These are phyloP conservation scores for Fusarium armeniacum DNA, from an alignment of 2,329 filamentous ascomycete species.

Conservation along the genomic window DNA sequence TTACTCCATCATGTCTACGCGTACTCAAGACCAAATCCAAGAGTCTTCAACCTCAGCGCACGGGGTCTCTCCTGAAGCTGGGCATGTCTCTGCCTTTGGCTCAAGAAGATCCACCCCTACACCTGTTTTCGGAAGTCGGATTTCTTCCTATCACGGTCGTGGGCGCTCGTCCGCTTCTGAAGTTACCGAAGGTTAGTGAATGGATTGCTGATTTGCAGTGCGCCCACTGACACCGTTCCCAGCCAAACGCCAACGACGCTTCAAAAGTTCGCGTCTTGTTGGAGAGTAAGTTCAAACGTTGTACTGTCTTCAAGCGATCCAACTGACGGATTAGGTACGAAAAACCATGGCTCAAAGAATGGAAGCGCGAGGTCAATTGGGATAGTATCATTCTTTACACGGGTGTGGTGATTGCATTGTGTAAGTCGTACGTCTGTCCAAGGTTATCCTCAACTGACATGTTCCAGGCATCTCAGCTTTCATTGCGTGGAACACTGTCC, in stretches of 20 bases:
- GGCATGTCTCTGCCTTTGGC: not conserved
- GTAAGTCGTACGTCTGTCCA: not conserved
- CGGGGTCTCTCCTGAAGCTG: not conserved
- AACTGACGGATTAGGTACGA: not conserved
- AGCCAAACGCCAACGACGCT: not conserved
- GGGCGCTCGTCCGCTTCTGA: not conserved
- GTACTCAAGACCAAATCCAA: not conserved
- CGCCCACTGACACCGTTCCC: not conserved
- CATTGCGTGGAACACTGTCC: not conserved
- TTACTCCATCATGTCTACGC: not conserved
- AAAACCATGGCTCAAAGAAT: not conserved
- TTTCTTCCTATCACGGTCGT: not conserved
- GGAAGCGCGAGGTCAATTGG: not conserved
- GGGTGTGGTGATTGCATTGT: not conserved
- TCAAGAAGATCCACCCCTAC: not conserved
- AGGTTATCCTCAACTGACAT: not conserved
- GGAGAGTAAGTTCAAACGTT: not conserved
- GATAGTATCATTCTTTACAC: not conserved
- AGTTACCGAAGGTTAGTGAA: not conserved
- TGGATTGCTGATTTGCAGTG: not conserved
- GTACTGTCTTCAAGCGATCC: not conserved
- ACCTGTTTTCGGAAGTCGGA: not conserved
- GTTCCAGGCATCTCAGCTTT: not conserved
- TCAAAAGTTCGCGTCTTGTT: not conserved
- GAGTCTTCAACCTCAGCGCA: not conserved